Base-by-base conservation (phyloP, 306 rosid genomes). In the Senna siamea region DNA sequence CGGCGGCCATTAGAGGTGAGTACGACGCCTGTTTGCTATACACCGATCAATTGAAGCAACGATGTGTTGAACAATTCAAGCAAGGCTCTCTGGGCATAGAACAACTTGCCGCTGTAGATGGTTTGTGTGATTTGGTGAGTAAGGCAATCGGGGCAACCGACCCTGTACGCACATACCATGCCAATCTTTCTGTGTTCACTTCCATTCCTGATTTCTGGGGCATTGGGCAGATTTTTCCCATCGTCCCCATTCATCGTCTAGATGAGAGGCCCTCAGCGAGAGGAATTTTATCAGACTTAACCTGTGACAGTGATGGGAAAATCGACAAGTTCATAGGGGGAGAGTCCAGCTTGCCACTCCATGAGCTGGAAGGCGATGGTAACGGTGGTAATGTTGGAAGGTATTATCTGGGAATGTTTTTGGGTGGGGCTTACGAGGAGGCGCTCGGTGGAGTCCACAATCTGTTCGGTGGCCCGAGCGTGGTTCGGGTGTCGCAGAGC, bases 371-470 rank as follows among this genome's bases (percentile, higher is more conserved):
- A 55, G 98, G 94, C 65, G 64, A 32, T 6, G 81, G 83, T 0
- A 78, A 83, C 46, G 79, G 85, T 4, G 81, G 86, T 1, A 77
- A 83, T 48, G 80, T 81, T 52, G 70, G 69, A 8, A 70, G 80
- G 68, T 94, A 95, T 87, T 95, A 87, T 72, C 70, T 95, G 72
- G 99, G 98, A 78, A 95, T 95, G 99, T 95, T 95, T 85, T 82
- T 95, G 85, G 99, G 98, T 5, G 99, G 99, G 87, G 98, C 99
- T 66, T 95, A 95, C 57, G 89, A 95, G 98, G 99, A 95, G 92
- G 98, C 99, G 19, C 96, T 95, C 23, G 99, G 99, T 4, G 99
- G 99, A 19, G 32, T 92, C 70, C 99, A 95, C 83, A 95, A 95
- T 85, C 83, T 95, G 77, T 95, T 95, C 18, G 96, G 96, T 47